Conservation (phyloP, 2,329 filamentous ascomycete genomes). For the Xylaria sp. region DNA sequence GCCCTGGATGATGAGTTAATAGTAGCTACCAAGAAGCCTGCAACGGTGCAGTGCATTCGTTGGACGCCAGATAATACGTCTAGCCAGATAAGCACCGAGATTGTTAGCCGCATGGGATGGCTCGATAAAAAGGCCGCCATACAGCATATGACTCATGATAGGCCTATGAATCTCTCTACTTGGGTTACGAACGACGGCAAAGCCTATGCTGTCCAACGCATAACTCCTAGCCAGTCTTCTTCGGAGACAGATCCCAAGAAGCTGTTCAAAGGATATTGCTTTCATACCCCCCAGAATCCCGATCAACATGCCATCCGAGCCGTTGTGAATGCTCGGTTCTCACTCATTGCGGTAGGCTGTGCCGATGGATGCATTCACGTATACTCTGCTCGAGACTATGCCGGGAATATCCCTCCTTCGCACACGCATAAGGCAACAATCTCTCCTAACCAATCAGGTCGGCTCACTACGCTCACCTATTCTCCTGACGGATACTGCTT, state of each 20-base stretch:
- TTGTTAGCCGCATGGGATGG: constrained; percentile 87
- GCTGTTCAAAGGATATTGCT: constrained; percentile 89
- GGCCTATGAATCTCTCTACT: constrained; percentile 93
- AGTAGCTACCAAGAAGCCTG: constrained; percentile 88
- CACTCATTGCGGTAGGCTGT: constrained; percentile 86
- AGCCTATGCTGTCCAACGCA: constrained; percentile 88
- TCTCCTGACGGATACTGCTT: constrained; percentile 96
- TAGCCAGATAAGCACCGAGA: constrained; percentile 87
- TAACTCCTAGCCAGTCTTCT: constrained; percentile 48
- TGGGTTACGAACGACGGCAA: constrained; percentile 91
- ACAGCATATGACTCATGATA: constrained; percentile 87
- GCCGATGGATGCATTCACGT: constrained; percentile 79
- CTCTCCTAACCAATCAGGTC: constrained; percentile 70
- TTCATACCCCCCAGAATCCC: constrained; percentile 72
- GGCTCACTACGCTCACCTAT: constrained; percentile 77
- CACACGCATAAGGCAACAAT: constrained; percentile 76
- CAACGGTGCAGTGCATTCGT: constrained; percentile 94
- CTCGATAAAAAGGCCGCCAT: constrained; percentile 78
- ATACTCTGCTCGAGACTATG: constrained; percentile 93
- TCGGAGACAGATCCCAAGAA: constrained; percentile 61
- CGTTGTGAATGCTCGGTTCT: constrained; percentile 93
- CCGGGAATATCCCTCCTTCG: constrained; percentile 87
- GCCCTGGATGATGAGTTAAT: constrained; percentile 92
- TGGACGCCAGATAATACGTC: constrained; percentile 87
- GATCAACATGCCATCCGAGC: constrained; percentile 71